Base-by-base conservation (phyloP, 1,284 basidiomycete genomes). In the Irpex sp. region DNA sequence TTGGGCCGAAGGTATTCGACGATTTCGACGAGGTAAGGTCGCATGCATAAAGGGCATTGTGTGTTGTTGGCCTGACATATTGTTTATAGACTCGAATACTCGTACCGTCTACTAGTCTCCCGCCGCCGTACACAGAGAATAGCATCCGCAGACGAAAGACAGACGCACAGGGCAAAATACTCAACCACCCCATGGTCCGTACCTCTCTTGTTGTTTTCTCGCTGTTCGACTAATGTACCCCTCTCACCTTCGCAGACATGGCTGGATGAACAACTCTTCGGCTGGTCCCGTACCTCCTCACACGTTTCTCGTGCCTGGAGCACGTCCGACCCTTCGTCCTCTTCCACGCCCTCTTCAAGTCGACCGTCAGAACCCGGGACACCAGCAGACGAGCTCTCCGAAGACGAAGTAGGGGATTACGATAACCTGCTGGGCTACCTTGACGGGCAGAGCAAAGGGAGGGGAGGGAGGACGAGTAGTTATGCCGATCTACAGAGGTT, bases 201-300 rank as follows among this genome's bases (percentile, higher is more conserved):
- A 15, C 4, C 34, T 52, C 15, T 51, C 0, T 57, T 68, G 77
- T 67, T 38, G 59, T 36, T 34, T 34, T 8, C 15, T 7, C 15
- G 13, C 21, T 4, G 15, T 15, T 5, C n/a, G 26, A 6, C 31
- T 26, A 2, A 11, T 44, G 19, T 7, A 11, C 9, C n/a, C 21
- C 15, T 19, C 38, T 17, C 8, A n/a, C 52, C 8, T 21, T 26
- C 36, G 8, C 64, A 85, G 90, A 91, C 89, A n/a, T 96, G 94
- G 94, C 83, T 97, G 38, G 96, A 97, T 74, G 95, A 97, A 76
- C 86, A 91, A n/a, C 80, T 97, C 47, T 97, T 97, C 75, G 95
- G 96, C 48, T 97, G 95, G 95, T 92, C 88, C 72, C 82, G 82
- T 36, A 92, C 87, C 68, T 82, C 89, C 4, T 77, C 73, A 60